Evolutionary conservation across 2,329 filamentous ascomycete genomes (phyloP).

Genomic region (Xylaria polymorpha): DNA sequence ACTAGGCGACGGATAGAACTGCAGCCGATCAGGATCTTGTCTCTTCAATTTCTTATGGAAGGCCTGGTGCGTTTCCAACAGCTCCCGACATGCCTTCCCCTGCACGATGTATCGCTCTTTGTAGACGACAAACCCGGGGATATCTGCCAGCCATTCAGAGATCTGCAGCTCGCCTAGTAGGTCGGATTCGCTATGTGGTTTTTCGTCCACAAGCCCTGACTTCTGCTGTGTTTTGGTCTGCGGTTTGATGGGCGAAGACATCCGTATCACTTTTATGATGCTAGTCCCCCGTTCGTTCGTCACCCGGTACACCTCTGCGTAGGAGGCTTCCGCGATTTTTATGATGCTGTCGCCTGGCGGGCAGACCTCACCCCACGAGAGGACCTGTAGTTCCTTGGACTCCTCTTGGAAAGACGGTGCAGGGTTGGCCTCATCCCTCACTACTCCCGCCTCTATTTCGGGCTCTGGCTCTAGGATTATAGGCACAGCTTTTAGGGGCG

Average conservation of each 20-base stretch:
- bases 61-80: constrained; percentile 69
- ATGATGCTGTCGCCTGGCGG: constrained; percentile 63
- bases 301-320: constrained; percentile 73
- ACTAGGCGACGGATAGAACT: constrained; percentile 72
- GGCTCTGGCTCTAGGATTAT: constrained; percentile 30
- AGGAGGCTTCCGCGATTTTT: constrained; percentile 75
- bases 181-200: constrained; percentile 65
- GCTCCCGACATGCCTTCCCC: constrained; percentile 63
- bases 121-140: constrained; percentile 74
- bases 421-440: not conserved
- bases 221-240: constrained; percentile 68
- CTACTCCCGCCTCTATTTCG: constrained; percentile 5
- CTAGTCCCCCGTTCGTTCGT: constrained; percentile 69
- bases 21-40: constrained; percentile 65
- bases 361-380: constrained; percentile 70
- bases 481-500: constrained; percentile 25
- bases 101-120: constrained; percentile 71
- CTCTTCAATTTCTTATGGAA: constrained; percentile 67
- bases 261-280: constrained; percentile 73
- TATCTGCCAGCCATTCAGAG: constrained; percentile 71
- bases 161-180: constrained; percentile 70
- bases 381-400: constrained; percentile 53
- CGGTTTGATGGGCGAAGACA: constrained; percentile 67
- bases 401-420: constrained; percentile 26
- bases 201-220: constrained; percentile 67